phyloP scores from a whole-genome alignment of 1,284 basidiomycete species.

The Ceratobasidium sp. region DNA sequence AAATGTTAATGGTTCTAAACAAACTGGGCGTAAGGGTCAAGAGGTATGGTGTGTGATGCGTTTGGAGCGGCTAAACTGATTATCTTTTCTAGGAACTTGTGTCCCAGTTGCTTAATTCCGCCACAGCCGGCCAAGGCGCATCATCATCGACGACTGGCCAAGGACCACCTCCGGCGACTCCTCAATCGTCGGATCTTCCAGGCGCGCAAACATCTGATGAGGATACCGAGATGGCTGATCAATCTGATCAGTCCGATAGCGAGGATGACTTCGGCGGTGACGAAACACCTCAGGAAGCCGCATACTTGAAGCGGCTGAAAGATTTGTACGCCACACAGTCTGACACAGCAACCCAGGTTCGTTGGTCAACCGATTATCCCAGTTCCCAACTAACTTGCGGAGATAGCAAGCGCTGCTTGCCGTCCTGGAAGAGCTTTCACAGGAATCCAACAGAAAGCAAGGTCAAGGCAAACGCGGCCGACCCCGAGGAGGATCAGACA shows the following conservation, averaged over 20 bases:
- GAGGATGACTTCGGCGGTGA: not conserved
- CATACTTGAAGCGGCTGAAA: not conserved
- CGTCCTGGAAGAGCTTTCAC: not conserved
- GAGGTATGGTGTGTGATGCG: no score
- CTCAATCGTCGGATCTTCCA: no score
- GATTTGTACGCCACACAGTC: not conserved
- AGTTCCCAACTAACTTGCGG: not conserved
- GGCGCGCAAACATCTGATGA: no score
- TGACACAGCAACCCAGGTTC: not conserved
- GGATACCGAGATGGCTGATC: not conserved
- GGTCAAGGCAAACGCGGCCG: not conserved
- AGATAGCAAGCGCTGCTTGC: not conserved
- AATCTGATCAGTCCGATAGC: not conserved
- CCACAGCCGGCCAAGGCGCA: no score
- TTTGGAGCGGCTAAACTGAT: no score
- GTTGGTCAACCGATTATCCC: not conserved
- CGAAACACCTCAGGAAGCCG: not conserved
- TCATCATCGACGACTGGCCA: no score
- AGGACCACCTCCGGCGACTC: no score
- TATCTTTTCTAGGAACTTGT: no score
- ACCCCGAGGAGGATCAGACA: not conserved
- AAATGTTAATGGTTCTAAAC: no score
- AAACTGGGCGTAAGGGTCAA: no score
- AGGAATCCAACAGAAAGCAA: not conserved
- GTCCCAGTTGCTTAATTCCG: no score